Percentiles rank a stretch among this genome's conserved stretches.
Evolutionary conservation across 1,139 yeast species (phyloP).

Genomic region (Wickerhamomyces sp.): DNA sequence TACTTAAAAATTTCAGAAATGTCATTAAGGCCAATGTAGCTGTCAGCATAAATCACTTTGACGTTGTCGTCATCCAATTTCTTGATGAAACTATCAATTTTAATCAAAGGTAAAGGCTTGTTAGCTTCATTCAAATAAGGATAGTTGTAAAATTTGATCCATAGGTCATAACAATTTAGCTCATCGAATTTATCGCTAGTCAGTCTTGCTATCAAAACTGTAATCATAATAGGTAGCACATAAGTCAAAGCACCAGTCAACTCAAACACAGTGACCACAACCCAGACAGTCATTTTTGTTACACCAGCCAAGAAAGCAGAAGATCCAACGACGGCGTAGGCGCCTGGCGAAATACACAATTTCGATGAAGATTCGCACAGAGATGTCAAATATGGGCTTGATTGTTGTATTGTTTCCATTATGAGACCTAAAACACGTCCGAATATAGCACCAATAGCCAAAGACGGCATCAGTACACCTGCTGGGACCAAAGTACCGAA

Average conservation of each 20-base stretch:
- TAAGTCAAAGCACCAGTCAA: conserved; percentile 79
- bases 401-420: conserved; percentile 43
- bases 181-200: conserved; percentile 36
- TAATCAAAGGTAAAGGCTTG: conserved; percentile 17
- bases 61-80: conserved; percentile 8
- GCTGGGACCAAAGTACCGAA: conserved; percentile 70
- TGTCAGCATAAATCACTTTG: conserved; percentile 15
- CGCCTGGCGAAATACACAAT: conserved; percentile 71
- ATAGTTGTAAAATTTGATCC: conserved; percentile 35
- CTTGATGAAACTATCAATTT: conserved; percentile 13
- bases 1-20: conserved; percentile 6
- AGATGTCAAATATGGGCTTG: conserved; percentile 29
- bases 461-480: conserved; percentile 69
- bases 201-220: conserved; percentile 44
- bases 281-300: conserved; percentile 79
- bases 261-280: conserved; percentile 84
- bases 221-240: conserved; percentile 75
- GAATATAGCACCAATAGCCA: conserved; percentile 63
- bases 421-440: conserved; percentile 67
- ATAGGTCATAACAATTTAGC: conserved; percentile 36
- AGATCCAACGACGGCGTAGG: conserved; percentile 85
- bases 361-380: conserved; percentile 17
- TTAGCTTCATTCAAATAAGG: conserved; percentile 21
- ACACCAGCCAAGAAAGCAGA: conserved; percentile 87
- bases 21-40: conserved; percentile 10